Percentiles rank a stretch among this genome's conserved stretches.
These are phyloP conservation scores for Saxophila tyrrhenica DNA, from an alignment of 495 filamentous ascomycete genomes.

Conservation along the genomic window DNA sequence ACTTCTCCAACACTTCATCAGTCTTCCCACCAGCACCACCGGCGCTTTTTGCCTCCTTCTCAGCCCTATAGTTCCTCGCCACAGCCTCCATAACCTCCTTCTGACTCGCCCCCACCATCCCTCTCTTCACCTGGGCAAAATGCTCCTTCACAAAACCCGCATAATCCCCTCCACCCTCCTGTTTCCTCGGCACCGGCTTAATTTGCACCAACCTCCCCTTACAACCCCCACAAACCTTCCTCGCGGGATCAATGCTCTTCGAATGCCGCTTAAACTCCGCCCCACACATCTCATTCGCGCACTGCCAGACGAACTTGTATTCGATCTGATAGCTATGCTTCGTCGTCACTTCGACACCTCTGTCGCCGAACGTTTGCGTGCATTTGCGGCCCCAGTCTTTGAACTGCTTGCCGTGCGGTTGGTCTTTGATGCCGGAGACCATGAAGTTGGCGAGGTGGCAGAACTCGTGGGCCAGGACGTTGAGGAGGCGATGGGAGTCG, in stretches of 20 bases:
- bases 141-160: conserved; percentile 57
- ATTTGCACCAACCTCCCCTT: conserved; percentile 58
- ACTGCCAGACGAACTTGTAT: conserved; percentile 83
- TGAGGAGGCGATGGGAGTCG: conserved; percentile 59
- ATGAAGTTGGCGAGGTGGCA: conserved; percentile 89
- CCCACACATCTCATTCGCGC: conserved; percentile 45
- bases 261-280: conserved; percentile 66
- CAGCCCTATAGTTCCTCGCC: conserved; percentile 38
- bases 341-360: conserved; percentile 64
- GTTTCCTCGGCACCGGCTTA: conserved; percentile 58
- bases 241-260: conserved; percentile 59
- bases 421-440: conserved; percentile 51
- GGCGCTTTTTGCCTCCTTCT: conserved; percentile 24
- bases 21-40: background rate
- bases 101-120: conserved; percentile 31
- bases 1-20: background rate
- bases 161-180: conserved; percentile 37
- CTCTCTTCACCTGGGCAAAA: conserved; percentile 43
- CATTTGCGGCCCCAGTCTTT: conserved; percentile 55
- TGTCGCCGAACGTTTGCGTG: conserved; percentile 35
- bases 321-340: conserved; percentile 80
- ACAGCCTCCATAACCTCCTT: conserved; percentile 51
- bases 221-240: conserved; percentile 61
- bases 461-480: conserved; percentile 87
- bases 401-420: conserved; percentile 76